Percentiles rank a stretch among this genome's conserved stretches.
Conservation (phyloP, 139 green algal genomes). For the Chlorella vulgaris region DNA sequence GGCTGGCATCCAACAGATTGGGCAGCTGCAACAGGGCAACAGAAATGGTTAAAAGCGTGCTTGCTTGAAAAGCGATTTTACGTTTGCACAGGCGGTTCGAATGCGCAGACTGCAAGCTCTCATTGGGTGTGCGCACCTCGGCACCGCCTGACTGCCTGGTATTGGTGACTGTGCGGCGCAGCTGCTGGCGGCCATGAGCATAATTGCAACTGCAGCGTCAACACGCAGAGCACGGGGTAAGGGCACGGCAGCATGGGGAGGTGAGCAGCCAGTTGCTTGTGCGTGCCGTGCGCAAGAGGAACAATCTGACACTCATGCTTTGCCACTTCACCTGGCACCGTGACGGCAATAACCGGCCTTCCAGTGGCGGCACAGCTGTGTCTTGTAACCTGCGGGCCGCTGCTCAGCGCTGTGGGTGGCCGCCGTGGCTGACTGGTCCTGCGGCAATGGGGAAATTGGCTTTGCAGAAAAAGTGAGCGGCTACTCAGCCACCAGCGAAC, state of each 20-base stretch:
- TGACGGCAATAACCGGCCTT: neutral
- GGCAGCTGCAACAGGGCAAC: no score
- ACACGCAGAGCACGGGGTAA: neutral
- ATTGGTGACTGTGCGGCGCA: neutral
- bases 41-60: no score
- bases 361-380: neutral
- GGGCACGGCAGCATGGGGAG: no score
- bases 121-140: no score
- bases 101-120: no score
- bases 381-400: neutral
- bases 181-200: neutral
- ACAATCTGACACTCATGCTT: neutral
- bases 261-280: neutral
- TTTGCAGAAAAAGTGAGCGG: no score
- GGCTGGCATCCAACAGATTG: no score
- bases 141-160: neutral
- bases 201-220: neutral
- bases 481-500: no score
- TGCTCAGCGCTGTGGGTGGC: neutral
- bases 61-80: no score
- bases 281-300: neutral
- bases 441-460: neutral
- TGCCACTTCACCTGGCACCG: neutral
- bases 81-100: no score
- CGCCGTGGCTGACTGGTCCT: neutral